These are phyloP conservation scores for Ceratocystis lukuohia DNA, from an alignment of 2,329 filamentous ascomycete genomes.

Conservation along the genomic window DNA sequence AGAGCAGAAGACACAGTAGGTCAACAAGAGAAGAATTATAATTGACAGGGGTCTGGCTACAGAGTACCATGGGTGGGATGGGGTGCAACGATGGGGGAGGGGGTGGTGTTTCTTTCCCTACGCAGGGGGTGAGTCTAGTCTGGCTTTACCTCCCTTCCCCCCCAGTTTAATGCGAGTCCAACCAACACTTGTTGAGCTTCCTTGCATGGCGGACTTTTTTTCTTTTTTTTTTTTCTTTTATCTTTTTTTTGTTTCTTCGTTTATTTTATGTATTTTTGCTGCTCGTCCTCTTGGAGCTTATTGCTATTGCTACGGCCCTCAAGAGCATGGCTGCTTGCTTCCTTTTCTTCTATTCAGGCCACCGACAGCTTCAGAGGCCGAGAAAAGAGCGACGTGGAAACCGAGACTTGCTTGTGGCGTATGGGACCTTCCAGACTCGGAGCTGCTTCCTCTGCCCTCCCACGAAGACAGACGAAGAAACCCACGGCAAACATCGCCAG, in stretches of 20 bases:
- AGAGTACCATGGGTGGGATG: neutral
- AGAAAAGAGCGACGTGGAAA: neutral
- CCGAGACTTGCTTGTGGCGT: neutral
- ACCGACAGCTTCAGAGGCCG: neutral
- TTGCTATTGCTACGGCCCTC: slow-evolving; percentile 12
- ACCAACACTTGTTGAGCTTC: neutral
- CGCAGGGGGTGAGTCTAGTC: neutral
- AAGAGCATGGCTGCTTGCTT: neutral
- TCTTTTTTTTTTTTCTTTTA: neutral
- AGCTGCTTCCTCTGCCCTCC: neutral
- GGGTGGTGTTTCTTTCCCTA: neutral
- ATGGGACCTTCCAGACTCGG: neutral
- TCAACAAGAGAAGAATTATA: neutral
- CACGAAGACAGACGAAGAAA: no score
- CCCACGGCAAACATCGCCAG: neutral
- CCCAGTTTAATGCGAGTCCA: neutral
- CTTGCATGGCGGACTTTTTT: neutral
- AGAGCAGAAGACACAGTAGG: neutral
- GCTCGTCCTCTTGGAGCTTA: neutral
- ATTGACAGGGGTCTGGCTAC: neutral
- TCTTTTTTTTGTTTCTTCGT: no score
- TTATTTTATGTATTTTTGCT: no score
- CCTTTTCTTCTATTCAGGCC: neutral
- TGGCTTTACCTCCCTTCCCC: neutral
- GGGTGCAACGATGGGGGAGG: neutral